Evolutionary conservation across 345 rosid genomes (phyloP), one percentile per base, ranked within the genome.

Genomic region (Heritiera fomes): DNA sequence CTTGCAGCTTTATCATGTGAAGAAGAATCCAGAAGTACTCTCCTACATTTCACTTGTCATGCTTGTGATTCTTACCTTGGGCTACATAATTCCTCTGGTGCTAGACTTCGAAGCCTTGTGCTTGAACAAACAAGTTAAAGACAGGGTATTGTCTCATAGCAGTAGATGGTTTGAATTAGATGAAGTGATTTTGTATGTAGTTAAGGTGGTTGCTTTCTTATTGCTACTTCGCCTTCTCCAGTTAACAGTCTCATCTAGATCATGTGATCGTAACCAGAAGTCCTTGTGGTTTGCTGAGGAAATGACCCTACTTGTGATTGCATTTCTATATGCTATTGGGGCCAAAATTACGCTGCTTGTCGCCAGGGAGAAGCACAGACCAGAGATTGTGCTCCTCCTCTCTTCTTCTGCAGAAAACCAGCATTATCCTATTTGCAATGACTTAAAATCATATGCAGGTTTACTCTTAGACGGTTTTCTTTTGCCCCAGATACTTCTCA

Each of bases 401-500:
- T 73, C 40, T 50, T 10, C 73, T 38, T 23, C 23, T 49, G 40
- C 5, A 4, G 34, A n/a, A 5, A 1, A 6, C n/a, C 73, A 62
- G 78, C 45, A 73, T 69, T 47, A 66, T 69, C 71, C 77, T 28
- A 61, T 76, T 8, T 85, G 82, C 87, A 71, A 38, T 66, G 75
- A 58, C 62, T 62, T 86, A 55, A 86, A 82, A 67, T 76, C 84
- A 28, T 86, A 84, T 68, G 88, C 82, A 2, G 87, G 87, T 20
- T 75, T 87, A 32, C 78, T 88, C 78, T 80, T 82, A 17, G 89
- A 86, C 59, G 78, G 90, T 7, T 88, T 90, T 17, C 82, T 88
- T 50, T 41, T 87, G n/a, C 93, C 91, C 20, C 90, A 88, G 78
- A 82, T 88, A 62, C 84, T 88, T 10, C 79, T 86, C 80, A 88